A percentile compares a stretch with the other conserved stretches of the same genome.
Conservation (phyloP, 139 green algal species). For the Auxenochlorella protothecoides region DNA sequence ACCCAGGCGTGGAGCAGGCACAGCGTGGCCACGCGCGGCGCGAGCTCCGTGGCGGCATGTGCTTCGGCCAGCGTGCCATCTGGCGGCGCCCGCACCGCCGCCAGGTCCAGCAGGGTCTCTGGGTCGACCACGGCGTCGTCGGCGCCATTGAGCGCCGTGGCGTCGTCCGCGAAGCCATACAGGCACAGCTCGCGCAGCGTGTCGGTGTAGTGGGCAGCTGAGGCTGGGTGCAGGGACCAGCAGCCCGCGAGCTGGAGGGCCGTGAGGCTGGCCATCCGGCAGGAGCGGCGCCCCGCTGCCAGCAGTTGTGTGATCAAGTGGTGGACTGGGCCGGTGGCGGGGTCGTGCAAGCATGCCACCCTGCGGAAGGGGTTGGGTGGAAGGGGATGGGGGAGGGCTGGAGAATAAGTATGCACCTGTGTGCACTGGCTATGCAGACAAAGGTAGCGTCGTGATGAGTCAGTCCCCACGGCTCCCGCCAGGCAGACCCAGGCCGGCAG, state of each 20-base stretch:
- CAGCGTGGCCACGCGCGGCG: slow-evolving; percentile 30
- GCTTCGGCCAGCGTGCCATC: slow-evolving; percentile 12
- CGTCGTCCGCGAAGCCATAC: slow-evolving; percentile 26
- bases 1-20: slow-evolving; percentile 28
- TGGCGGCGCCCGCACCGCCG: slow-evolving; percentile 16
- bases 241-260: slow-evolving; percentile 35
- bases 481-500: background rate
- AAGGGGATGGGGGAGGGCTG: background rate
- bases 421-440: too few relatives aligned
- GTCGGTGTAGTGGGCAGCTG: slow-evolving; percentile 25
- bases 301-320: slow-evolving; percentile 29
- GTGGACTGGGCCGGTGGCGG: slow-evolving; percentile 20
- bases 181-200: slow-evolving; percentile 35
- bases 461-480: too few relatives aligned
- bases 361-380: background rate
- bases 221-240: slow-evolving; percentile 10
- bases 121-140: slow-evolving; percentile 6
- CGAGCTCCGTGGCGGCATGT: slow-evolving; percentile 16
- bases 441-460: too few relatives aligned
- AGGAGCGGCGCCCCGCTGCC: slow-evolving; percentile 14
- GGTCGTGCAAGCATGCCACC: slow-evolving; percentile 15
- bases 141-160: too few relatives aligned
- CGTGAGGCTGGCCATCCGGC: slow-evolving; percentile 17
- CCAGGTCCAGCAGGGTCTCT: slow-evolving; percentile 5
- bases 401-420: too few relatives aligned